phyloP scores from a whole-genome alignment of 2,329 filamentous ascomycete species.

The Corniculantispora saksenae region DNA sequence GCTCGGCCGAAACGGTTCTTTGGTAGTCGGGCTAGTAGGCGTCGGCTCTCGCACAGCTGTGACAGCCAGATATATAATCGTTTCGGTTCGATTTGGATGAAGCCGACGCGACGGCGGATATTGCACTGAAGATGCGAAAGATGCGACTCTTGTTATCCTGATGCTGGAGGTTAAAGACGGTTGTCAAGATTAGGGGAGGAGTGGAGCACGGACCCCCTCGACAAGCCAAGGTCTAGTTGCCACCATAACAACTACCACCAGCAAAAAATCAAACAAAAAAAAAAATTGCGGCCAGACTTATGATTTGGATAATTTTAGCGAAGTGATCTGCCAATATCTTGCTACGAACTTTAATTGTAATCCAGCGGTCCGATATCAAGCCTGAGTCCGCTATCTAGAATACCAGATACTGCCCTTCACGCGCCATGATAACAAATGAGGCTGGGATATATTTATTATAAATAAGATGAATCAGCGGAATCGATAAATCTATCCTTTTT shows the following conservation, averaged over 20 bases:
- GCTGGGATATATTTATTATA: neutral
- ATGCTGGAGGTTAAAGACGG: neutral
- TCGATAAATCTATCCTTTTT: neutral
- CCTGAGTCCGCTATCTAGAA: too few species aligned
- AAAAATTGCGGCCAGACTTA: neutral
- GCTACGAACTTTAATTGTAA: too few species aligned
- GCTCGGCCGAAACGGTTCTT: neutral
- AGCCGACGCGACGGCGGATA: neutral
- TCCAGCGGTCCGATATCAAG: too few species aligned
- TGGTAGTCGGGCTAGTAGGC: neutral
- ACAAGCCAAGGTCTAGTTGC: neutral
- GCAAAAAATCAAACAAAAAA: neutral
- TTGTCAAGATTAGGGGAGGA: conserved; percentile 8
- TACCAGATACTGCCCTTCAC: too few species aligned
- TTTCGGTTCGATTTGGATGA: neutral
- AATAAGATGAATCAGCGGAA: neutral
- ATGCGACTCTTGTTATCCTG: neutral
- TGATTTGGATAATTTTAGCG: too few species aligned
- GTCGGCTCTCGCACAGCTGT: neutral
- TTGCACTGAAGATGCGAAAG: neutral
- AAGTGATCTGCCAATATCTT: too few species aligned
- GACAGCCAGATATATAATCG: neutral
- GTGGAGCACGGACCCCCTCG: conserved; percentile 15
- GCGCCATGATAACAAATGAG: too few species aligned
- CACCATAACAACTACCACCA: neutral